A percentile compares a stretch with the other conserved stretches of the same genome.
Conservation (phyloP, 257 asterid genomes). For the Solanum virginianum region DNA sequence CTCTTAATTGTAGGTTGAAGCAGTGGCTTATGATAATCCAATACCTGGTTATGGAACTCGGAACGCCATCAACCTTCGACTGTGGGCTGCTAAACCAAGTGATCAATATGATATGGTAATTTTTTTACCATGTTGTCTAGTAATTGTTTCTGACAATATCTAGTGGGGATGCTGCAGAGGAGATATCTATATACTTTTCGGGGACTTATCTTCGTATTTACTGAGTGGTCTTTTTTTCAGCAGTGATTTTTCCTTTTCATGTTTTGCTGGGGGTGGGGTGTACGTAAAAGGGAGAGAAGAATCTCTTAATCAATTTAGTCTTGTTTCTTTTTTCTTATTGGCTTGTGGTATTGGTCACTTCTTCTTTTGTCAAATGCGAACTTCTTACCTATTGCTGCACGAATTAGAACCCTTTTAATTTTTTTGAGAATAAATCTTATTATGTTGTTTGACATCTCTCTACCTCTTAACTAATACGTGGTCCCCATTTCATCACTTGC, state of each 20-base stretch:
- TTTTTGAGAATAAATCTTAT: neutral
- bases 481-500: neutral
- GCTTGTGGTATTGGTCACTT: neutral
- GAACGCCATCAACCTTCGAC: constrained; percentile 39
- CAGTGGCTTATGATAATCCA: constrained; percentile 45
- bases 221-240: neutral
- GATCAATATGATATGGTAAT: constrained; percentile 42
- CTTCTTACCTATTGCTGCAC: neutral
- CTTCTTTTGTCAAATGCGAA: neutral
- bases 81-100: constrained; percentile 57
- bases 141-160: neutral
- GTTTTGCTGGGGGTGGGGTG: neutral
- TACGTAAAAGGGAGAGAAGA: neutral
- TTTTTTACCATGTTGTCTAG: neutral
- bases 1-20: constrained; percentile 28
- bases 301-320: neutral
- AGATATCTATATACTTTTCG: neutral
- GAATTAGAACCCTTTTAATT: neutral
- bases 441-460: neutral
- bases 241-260: neutral
- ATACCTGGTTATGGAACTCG: constrained; percentile 45
- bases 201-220: neutral
- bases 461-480: neutral
- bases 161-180: neutral
- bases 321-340: neutral